Base-by-base conservation (phyloP, 495 filamentous ascomycete genomes). In the Hypoxylon cercidicola region DNA sequence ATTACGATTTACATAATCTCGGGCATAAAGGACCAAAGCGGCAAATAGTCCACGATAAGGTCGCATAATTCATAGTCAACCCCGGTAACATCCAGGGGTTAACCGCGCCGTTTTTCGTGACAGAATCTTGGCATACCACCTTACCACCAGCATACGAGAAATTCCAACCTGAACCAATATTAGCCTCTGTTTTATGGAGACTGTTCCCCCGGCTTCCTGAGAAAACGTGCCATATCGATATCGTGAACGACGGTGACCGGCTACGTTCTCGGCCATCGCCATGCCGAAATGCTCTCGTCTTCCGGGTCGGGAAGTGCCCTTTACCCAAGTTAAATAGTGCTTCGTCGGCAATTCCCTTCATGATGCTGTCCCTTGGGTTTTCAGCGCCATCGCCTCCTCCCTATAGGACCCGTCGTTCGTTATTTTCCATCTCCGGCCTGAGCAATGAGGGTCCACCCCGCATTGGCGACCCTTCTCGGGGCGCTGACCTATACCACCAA, bases 131-230 rank as follows among this genome's bases (percentile, higher is more conserved):
- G 55, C 44, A 20, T 30, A 13, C 13, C 2, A 8, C 1, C 25
- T 3, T 28, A 28, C 25, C 25, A 28, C 3, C 25, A 28, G 37
- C 34, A 58, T 55, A 61, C 58, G 58, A 61, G 58, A 54, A 61
- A 61, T 43, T 61, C 58, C 49, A 54, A 47, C 58, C 7, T 54
- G 15, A 16, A 0, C 23, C 19, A 16, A 46, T 19, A 45, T 39
- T 61, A 61, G 49, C 49, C 32, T 45, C n/a, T 39, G 20, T 28
- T 53, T 51, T 61, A 25, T 53, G 48, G 58, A 18, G 40, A 54
- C 20, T 13, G 6, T 28, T 34, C 21, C 48, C 41, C 41, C 19
- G 25, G 40, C 49, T 39, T 25, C 53, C 35, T 6, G 15, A 46
- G 48, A 10, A 48, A 53, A 46, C 40, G 28, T 30, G 15, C 49